phyloP scores from a whole-genome alignment of 306 rosid genomes.

The Vigna reflexopilosa region DNA sequence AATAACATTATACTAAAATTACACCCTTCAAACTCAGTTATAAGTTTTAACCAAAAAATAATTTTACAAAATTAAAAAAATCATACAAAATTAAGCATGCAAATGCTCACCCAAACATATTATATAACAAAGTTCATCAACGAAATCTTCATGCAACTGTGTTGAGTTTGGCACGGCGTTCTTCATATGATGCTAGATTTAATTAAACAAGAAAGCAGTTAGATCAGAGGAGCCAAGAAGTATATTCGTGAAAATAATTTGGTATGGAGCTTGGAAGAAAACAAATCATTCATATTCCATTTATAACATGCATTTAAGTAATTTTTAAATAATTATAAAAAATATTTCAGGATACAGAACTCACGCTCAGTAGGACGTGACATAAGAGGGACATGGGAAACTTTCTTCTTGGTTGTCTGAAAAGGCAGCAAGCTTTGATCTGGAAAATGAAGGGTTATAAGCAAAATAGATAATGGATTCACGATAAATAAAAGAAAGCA shows the following conservation, averaged over 20 bases:
- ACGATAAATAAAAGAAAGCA: constrained; percentile 14
- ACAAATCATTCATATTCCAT: constrained; percentile 24
- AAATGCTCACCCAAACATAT: constrained; percentile 14
- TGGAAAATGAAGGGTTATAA: constrained; percentile 50
- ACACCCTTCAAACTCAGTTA: neutral
- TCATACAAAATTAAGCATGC: neutral
- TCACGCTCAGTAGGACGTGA: constrained; percentile 95
- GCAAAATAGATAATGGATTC: constrained; percentile 13
- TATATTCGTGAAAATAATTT: constrained; percentile 5
- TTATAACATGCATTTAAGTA: constrained; percentile 28
- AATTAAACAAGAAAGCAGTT: constrained; percentile 34
- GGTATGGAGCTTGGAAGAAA: neutral
- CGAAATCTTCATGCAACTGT: constrained; percentile 45
- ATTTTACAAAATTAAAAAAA: neutral
- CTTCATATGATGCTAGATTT: constrained; percentile 84
- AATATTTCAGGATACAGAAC: constrained; percentile 45
- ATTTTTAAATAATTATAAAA: constrained; percentile 31
- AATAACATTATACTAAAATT: neutral
- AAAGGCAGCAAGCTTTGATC: constrained; percentile 52
- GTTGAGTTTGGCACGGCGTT: constrained; percentile 71
- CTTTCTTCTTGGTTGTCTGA: constrained; percentile 65
- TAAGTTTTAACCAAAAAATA: neutral
- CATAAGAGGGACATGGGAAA: constrained; percentile 68
- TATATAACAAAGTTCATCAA: constrained; percentile 24
- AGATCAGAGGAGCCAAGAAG: constrained; percentile 23